These are phyloP conservation scores for Helicocarpus griseus DNA, from an alignment of 2,329 filamentous ascomycete species.

Conservation along the genomic window DNA sequence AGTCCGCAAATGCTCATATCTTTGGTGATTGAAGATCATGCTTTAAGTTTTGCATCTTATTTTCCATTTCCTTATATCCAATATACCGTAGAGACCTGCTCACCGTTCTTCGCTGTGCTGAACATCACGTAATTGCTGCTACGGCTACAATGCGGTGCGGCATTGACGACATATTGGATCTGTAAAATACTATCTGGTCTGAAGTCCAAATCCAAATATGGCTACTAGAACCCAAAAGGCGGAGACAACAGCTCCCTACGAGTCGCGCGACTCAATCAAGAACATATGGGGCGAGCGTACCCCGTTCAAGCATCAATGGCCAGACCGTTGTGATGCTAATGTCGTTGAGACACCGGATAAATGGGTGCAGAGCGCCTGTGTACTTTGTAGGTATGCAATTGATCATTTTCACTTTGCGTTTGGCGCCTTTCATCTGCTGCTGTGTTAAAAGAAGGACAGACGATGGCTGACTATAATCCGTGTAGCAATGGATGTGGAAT, in stretches of 20 bases:
- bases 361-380: slow-evolving; percentile 32
- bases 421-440: background rate
- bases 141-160: background rate
- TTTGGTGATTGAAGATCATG: no score
- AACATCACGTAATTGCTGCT: background rate
- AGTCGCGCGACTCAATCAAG: slow-evolving; percentile 22
- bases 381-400: slow-evolving; percentile 27
- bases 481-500: slow-evolving; percentile 27
- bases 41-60: no score
- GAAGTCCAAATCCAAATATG: background rate
- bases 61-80: no score
- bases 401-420: background rate
- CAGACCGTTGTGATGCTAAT: slow-evolving; percentile 21
- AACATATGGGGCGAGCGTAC: slow-evolving; percentile 25
- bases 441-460: no score
- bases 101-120: no score
- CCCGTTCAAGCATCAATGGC: slow-evolving; percentile 28
- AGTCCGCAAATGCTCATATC: no score
- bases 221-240: background rate
- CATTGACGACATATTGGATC: background rate
- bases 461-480: background rate
- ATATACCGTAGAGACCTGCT: no score
- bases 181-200: background rate
- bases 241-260: background rate
- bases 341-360: slow-evolving; percentile 25